These are phyloP conservation scores for Cicer pinnatifidum DNA, from an alignment of 306 rosid species.

Conservation along the genomic window DNA sequence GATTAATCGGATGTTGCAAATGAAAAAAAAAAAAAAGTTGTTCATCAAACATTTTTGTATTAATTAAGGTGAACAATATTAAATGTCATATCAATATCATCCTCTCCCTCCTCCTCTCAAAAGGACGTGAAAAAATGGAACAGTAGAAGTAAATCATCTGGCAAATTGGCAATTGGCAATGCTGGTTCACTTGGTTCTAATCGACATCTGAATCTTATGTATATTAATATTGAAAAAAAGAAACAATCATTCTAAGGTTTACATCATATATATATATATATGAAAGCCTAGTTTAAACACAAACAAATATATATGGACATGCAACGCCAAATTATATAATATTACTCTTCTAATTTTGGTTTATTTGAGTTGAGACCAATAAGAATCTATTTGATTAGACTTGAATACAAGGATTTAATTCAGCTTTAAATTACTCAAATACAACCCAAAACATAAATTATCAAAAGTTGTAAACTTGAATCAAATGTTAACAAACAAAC, in stretches of 20 bases:
- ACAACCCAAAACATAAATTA: conserved; percentile 12
- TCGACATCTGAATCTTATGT: conserved; percentile 33
- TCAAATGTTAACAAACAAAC: conserved; percentile 13
- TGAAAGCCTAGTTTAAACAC: not conserved
- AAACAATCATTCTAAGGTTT: conserved; percentile 12
- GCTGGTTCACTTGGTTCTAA: conserved; percentile 42
- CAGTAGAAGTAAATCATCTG: too few relatives aligned
- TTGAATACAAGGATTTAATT: conserved; percentile 9
- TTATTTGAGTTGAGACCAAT: not conserved
- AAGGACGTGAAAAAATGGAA: too few relatives aligned
- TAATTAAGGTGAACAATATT: too few relatives aligned
- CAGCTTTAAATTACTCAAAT: not conserved
- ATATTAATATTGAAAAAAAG: conserved; percentile 10
- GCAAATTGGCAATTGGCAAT: conserved; percentile 13
- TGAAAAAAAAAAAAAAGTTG: too few relatives aligned
- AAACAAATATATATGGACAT: not conserved
- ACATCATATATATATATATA: not conserved
- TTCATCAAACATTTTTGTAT: too few relatives aligned
- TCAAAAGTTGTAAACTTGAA: not conserved
- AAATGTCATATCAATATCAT: too few relatives aligned
- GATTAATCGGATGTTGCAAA: too few relatives aligned
- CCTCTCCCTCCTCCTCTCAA: too few relatives aligned
- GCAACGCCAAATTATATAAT: not conserved
- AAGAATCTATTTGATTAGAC: not conserved
- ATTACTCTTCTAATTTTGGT: not conserved